A percentile compares a stretch with the other conserved stretches of the same genome.
These are phyloP conservation scores for Pseudisothecium myosuroides DNA, from an alignment of 225 moss, liverwort and hornwort species.

Conservation along the genomic window DNA sequence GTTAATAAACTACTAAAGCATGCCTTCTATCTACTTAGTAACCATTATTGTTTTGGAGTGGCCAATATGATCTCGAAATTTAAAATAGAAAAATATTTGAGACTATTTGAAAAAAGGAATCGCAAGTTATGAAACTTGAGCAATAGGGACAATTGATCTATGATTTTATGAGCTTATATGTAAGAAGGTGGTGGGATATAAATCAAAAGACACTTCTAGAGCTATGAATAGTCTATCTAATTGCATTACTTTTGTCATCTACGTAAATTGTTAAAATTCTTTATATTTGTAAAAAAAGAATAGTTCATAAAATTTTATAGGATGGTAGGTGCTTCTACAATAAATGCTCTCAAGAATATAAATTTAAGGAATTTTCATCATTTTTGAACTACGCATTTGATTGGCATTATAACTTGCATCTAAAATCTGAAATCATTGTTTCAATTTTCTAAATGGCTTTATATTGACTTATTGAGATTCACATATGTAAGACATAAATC, in stretches of 20 bases:
- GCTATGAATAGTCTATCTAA: not conserved
- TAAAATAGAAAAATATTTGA: not conserved
- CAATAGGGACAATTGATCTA: not conserved
- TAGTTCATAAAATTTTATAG: not conserved
- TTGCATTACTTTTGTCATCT: not conserved
- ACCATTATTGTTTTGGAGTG: not conserved
- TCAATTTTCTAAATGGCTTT: not conserved
- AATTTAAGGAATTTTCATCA: not conserved
- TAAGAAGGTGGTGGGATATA: not conserved
- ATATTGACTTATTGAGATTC: not conserved
- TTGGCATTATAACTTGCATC: not conserved
- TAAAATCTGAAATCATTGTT: not conserved
- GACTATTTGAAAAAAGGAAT: not conserved
- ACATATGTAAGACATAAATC: rapidly evolving
- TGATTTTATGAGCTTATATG: not conserved
- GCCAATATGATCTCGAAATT: rapidly evolving
- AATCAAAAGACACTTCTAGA: not conserved
- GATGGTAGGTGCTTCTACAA: not conserved
- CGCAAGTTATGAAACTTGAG: not conserved
- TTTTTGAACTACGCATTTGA: not conserved
- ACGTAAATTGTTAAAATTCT: not conserved
- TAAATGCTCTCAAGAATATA: not conserved
- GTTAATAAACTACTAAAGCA: not conserved
- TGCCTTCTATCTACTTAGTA: rapidly evolving
- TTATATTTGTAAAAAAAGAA: not conserved